Evolutionary conservation across 345 rosid genomes (phyloP).

Genomic region (Psidium guajava): DNA sequence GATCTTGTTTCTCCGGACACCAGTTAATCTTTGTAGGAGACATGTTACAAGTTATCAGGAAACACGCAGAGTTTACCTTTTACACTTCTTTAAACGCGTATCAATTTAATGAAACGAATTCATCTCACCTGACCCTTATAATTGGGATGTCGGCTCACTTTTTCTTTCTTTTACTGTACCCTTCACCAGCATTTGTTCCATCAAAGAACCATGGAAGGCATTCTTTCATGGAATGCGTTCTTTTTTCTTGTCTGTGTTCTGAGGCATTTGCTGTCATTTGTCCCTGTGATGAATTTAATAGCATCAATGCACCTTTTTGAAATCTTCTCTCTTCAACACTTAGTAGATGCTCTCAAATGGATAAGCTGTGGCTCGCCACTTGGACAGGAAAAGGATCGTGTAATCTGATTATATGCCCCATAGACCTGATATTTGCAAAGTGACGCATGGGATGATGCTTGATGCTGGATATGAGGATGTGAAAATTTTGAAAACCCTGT

Average conservation of each 20-base stretch:
- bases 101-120: background rate
- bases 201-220: conserved; percentile 7
- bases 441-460: background rate
- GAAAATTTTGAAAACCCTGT: background rate
- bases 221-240: background rate
- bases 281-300: conserved; percentile 13
- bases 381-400: conserved; percentile 3
- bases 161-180: background rate
- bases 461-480: background rate
- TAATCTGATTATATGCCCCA: background rate
- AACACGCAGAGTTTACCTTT: background rate
- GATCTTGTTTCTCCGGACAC: background rate
- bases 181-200: conserved; percentile 1
- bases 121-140: background rate
- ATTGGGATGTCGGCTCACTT: background rate
- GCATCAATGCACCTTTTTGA: conserved; percentile 12
- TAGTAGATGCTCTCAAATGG: conserved; percentile 11
- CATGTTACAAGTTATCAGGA: background rate
- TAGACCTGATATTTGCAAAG: background rate
- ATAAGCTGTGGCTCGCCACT: conserved; percentile 2
- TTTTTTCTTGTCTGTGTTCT: conserved; percentile 4
- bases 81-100: background rate
- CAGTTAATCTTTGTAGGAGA: background rate
- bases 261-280: conserved; percentile 18
- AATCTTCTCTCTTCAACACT: conserved; percentile 6